phyloP scores from a whole-genome alignment of 202 grass and related monocot species.

The Digitaria exilis region DNA sequence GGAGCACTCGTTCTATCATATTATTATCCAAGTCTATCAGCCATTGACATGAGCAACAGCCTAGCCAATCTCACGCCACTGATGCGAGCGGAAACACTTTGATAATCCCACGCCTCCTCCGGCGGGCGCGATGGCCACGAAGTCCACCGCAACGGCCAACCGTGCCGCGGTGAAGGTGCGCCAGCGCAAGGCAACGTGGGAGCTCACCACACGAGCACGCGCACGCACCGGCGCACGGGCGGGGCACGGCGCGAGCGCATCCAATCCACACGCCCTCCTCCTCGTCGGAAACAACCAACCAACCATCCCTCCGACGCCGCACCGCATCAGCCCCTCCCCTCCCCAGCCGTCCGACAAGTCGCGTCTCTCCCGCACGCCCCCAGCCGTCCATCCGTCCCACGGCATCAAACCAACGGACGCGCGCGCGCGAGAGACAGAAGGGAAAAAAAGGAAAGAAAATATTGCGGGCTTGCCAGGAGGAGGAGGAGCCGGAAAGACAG shows the following conservation, averaged over 20 bases:
- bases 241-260: background rate
- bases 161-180: background rate
- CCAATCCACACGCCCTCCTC: background rate
- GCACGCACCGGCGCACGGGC: background rate
- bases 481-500: background rate
- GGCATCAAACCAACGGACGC: background rate
- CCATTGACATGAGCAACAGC: background rate
- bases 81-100: background rate
- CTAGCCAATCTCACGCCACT: background rate
- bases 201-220: too few relatives aligned
- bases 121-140: background rate
- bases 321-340: conserved; percentile 19
- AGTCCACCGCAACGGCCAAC: background rate
- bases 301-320: conserved; percentile 4
- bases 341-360: background rate
- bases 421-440: background rate
- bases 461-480: background rate
- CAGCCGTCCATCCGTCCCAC: background rate
- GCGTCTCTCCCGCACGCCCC: too few relatives aligned
- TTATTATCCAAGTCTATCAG: background rate
- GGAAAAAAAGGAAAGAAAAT: background rate
- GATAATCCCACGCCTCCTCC: background rate
- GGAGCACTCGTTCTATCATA: background rate
- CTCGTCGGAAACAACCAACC: background rate
- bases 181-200: background rate